These are phyloP conservation scores for Purpureocillium lavendulum DNA, from an alignment of 2,329 filamentous ascomycete genomes.

Conservation along the genomic window DNA sequence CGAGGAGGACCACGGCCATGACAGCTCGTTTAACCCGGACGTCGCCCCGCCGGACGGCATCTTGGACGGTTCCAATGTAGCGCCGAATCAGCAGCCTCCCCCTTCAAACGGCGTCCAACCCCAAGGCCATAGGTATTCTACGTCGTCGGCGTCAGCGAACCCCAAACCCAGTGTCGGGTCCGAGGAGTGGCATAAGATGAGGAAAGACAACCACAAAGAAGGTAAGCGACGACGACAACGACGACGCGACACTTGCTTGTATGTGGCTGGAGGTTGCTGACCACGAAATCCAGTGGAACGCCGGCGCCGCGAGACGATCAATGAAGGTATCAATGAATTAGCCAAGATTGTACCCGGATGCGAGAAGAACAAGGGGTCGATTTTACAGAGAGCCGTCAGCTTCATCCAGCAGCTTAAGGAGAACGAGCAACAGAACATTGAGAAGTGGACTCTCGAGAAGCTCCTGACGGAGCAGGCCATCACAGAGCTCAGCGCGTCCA, in stretches of 20 bases:
- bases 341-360: slow-evolving; percentile 96
- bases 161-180: slow-evolving; percentile 87
- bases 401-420: slow-evolving; percentile 94
- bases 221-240: slow-evolving; percentile 51
- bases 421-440: slow-evolving; percentile 87
- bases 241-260: no score
- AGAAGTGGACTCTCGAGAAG: slow-evolving; percentile 90
- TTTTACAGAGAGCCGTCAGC: slow-evolving; percentile 83
- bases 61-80: slow-evolving; percentile 15
- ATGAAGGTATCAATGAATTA: slow-evolving; percentile 96
- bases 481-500: slow-evolving; percentile 76
- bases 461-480: slow-evolving; percentile 83
- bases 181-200: slow-evolving; percentile 95
- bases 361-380: slow-evolving; percentile 98
- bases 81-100: slow-evolving; percentile 18
- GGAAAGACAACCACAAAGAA: slow-evolving; percentile 98
- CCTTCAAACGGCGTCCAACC: slow-evolving; percentile 31
- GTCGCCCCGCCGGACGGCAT: slow-evolving; percentile 21
- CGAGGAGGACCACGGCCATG: slow-evolving; percentile 22
- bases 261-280: no score
- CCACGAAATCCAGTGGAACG: slow-evolving; percentile 98
- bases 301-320: slow-evolving; percentile 93
- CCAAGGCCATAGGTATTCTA: slow-evolving; percentile 22
- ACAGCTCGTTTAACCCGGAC: slow-evolving; percentile 22
- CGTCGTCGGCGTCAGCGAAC: slow-evolving; percentile 30